These are phyloP conservation scores for Oenanthe sinensis DNA, from an alignment of 129 eudicot species.

Conservation along the genomic window DNA sequence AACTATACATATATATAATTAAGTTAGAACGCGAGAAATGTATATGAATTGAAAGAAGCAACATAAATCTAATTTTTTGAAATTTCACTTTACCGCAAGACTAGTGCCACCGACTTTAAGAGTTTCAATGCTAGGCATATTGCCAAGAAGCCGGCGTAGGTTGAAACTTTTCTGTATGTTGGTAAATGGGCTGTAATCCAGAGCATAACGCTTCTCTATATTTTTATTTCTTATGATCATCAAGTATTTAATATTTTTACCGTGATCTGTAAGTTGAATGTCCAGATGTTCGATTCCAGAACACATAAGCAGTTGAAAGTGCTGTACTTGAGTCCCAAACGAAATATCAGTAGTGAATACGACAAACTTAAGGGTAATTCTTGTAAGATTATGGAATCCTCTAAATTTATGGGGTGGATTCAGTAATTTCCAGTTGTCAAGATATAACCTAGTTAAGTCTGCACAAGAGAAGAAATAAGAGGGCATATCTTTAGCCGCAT, in stretches of 20 bases:
- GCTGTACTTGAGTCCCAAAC: background rate
- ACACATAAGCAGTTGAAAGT: background rate
- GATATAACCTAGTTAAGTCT: background rate
- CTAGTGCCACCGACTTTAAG: background rate
- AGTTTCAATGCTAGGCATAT: background rate
- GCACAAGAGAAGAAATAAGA: background rate
- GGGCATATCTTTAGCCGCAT: background rate
- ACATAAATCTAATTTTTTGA: background rate
- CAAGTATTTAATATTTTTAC: background rate
- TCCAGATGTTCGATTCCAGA: background rate
- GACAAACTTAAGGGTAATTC: background rate
- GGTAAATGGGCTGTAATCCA: background rate
- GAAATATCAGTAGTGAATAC: background rate
- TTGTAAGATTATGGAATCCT: background rate
- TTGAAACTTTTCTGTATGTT: background rate
- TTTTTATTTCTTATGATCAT: accelerated
- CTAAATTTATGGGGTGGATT: background rate
- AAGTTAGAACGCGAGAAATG: background rate
- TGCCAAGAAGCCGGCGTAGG: background rate
- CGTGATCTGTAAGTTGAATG: background rate
- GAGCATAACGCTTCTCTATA: background rate
- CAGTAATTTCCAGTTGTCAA: background rate
- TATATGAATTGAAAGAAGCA: background rate
- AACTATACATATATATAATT: background rate
- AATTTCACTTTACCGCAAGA: background rate